phyloP scores from a whole-genome alignment of 2,329 filamentous ascomycete species.

The Alternaria burnsii region DNA sequence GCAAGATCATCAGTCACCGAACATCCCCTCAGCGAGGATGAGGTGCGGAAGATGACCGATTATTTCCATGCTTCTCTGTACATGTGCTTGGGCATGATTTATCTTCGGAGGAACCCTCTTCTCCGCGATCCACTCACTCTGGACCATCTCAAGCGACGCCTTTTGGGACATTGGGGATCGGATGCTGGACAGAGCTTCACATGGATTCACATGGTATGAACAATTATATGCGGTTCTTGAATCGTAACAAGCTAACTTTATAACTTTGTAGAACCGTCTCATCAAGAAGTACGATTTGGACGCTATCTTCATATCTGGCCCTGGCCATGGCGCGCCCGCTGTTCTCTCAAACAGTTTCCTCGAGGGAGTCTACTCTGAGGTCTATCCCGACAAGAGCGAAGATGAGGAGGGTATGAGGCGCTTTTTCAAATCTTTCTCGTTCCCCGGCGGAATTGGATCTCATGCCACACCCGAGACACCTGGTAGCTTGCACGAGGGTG shows the following conservation, averaged over 20 bases:
- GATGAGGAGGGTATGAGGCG: constrained; percentile 73
- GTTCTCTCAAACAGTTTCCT: constrained; percentile 79
- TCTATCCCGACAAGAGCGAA: constrained; percentile 77
- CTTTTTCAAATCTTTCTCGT: constrained; percentile 86
- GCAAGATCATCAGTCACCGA: constrained; percentile 70
- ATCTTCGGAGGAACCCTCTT: constrained; percentile 76
- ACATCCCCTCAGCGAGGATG: constrained; percentile 70
- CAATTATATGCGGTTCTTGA: not conserved
- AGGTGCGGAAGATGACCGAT: constrained; percentile 73
- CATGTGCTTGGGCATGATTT: constrained; percentile 81
- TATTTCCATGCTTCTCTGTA: constrained; percentile 80
- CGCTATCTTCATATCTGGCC: constrained; percentile 76
- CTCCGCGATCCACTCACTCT: constrained; percentile 72
- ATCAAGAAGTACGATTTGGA: constrained; percentile 83
- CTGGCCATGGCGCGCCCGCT: constrained; percentile 79
- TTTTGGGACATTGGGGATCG: constrained; percentile 81
- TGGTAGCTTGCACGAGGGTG: constrained; percentile 79
- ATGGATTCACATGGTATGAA: constrained; percentile 73
- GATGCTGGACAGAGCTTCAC: constrained; percentile 84
- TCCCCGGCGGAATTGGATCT: constrained; percentile 79
- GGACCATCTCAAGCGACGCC: constrained; percentile 76
- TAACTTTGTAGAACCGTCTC: constrained; percentile 65
- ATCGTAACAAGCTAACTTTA: not conserved
- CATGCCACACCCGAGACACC: constrained; percentile 83
- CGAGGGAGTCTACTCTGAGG: constrained; percentile 79